Base-by-base conservation (phyloP, 345 rosid species). In the Citrus reticulata region DNA sequence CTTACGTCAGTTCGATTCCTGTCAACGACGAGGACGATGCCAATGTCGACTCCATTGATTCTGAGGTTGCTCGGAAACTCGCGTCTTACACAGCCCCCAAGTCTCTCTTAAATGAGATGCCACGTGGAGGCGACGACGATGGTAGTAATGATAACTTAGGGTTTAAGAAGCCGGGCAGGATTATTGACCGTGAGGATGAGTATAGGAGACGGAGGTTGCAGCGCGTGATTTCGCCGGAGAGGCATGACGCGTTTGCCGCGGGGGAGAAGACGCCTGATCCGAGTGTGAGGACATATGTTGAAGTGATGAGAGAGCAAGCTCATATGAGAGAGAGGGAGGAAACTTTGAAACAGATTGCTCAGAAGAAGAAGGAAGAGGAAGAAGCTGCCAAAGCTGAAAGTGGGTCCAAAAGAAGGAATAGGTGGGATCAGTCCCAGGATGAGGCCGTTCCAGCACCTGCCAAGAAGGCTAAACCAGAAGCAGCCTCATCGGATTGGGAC, bases 191-290 rank as follows among this genome's bases (percentile, higher is more conserved):
- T 4, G 99, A 97, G 83, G 98, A 92, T 85, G 98, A 92, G 13
- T 97, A 97, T 73, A 75, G 98, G 86, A 85, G 90, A 81, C 82
- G 97, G 92, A 90, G 99, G 82, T 75, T 97, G 80, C 87, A 93
- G 67, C 85, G 97, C 32, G 90, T 91, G 63, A 81, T 97, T 37
- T 97, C 99, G n/a, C 99, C 99, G 2, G 96, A 94, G 39, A 85
- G 98, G 82, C 94, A 92, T 17, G 99, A 97, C 79, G 93, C 98
- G 0, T 97, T 94, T 84, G 91, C 97, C 2, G 85, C 90, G 6
- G 98, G 98, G 6, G 99, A 94, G 83, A 97, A 91, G 91, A 97
- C 99, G 1, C 98, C 98, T 76, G 98, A 93, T 72, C 84, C 93
- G 22, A 85, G 90, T 8, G 92, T 88, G 24, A 86, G 98, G 81